phyloP scores from a whole-genome alignment of 2,329 filamentous ascomycete genomes.

The Fusarium haematococcum region DNA sequence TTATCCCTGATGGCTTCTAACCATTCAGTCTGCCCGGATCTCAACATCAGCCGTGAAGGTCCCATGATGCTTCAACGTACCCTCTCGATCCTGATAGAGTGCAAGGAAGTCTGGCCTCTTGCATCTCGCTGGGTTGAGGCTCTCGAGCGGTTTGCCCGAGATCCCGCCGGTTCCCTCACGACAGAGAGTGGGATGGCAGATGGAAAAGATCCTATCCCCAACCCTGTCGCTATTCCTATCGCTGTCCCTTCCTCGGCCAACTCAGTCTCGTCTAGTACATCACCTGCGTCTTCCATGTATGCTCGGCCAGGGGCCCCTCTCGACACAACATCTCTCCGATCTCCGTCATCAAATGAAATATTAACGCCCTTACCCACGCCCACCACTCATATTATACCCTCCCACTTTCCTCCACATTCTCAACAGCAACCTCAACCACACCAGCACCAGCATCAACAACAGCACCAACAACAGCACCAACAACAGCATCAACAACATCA shows the following conservation, averaged over 20 bases:
- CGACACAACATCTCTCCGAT: conserved; percentile 22
- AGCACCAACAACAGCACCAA: conserved; percentile 8
- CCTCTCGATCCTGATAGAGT: conserved; percentile 60
- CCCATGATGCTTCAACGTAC: conserved; percentile 60
- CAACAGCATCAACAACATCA: not conserved
- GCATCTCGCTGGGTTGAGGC: conserved; percentile 65
- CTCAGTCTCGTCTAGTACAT: conserved; percentile 17
- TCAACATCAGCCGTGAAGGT: conserved; percentile 53
- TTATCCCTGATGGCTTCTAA: conserved; percentile 16
- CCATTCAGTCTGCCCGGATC: conserved; percentile 57
- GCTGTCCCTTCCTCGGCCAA: conserved; percentile 24
- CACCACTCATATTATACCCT: conserved; percentile 11
- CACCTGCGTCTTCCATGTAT: conserved; percentile 36
- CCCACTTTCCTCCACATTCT: conserved; percentile 31
- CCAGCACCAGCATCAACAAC: conserved; percentile 12
- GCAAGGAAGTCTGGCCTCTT: conserved; percentile 64
- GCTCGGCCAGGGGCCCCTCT: conserved; percentile 18
- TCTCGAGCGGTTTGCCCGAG: conserved; percentile 59
- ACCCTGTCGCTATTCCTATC: conserved; percentile 30
- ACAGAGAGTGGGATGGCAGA: conserved; percentile 64
- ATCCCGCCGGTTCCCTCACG: conserved; percentile 55
- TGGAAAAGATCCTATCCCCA: conserved; percentile 52
- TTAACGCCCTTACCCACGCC: conserved; percentile 23
- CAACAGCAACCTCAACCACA: conserved; percentile 37
- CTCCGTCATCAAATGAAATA: conserved; percentile 24